Percentiles rank a stretch among this genome's conserved stretches.
phyloP scores from a whole-genome alignment of 805 yeast species.

The Metschnikowia gelsemii region DNA sequence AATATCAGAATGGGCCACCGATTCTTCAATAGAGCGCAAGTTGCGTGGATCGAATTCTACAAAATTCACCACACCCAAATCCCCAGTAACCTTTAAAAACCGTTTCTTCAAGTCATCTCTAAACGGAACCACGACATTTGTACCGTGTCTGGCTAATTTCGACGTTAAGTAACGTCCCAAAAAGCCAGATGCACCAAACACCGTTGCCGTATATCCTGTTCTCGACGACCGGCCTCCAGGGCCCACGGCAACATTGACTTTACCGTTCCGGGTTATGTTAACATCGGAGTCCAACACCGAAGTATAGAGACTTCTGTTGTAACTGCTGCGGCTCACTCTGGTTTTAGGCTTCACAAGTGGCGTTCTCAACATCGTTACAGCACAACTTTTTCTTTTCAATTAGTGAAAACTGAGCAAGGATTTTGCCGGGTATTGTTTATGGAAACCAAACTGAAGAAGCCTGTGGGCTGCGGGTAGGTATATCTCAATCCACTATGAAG shows the following conservation, averaged over 20 bases:
- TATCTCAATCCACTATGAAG: neutral
- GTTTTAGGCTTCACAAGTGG: conserved; percentile 18
- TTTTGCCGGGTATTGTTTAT: too few species aligned
- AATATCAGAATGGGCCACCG: conserved; percentile 78
- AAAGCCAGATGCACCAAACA: conserved; percentile 80
- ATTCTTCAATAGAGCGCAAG: conserved; percentile 68
- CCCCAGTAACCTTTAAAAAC: conserved; percentile 79
- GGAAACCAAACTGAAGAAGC: too few species aligned
- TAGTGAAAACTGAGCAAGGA: too few species aligned
- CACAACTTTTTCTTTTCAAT: too few species aligned
- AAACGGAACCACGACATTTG: conserved; percentile 72
- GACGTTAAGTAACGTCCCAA: conserved; percentile 71
- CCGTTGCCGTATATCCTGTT: conserved; percentile 86
- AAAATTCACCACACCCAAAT: conserved; percentile 81
- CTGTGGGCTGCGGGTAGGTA: neutral
- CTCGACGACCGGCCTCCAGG: conserved; percentile 81
- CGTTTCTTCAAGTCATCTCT: conserved; percentile 77
- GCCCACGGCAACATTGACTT: conserved; percentile 69
- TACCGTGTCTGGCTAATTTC: conserved; percentile 80
- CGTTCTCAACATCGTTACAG: conserved; percentile 31
- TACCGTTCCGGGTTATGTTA: conserved; percentile 72
- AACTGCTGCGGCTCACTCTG: too few species aligned
- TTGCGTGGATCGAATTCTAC: conserved; percentile 83
- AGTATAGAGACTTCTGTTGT: conserved; percentile 36
- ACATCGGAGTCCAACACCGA: conserved; percentile 54